Percentiles rank a stretch among this genome's conserved stretches.
Evolutionary conservation across 2,329 filamentous ascomycete species (phyloP).

Genomic region (Clonostachys rosea): DNA sequence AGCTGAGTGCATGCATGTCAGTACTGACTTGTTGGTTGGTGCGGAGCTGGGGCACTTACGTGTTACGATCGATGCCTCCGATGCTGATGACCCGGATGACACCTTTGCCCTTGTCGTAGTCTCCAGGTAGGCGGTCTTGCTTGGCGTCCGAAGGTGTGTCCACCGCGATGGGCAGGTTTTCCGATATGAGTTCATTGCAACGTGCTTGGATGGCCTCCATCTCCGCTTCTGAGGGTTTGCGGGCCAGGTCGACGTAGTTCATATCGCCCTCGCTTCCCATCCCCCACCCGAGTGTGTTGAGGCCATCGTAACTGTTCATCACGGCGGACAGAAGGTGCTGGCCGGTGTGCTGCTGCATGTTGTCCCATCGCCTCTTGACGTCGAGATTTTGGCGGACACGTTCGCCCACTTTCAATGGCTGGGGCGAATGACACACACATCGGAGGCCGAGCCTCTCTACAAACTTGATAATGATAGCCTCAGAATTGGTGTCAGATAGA

Average conservation of each 20-base stretch:
- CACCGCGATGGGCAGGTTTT: conserved; percentile 13
- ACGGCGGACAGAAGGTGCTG: conserved; percentile 22
- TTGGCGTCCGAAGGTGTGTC: conserved; percentile 15
- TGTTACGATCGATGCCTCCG: conserved; percentile 19
- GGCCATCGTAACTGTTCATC: conserved; percentile 13
- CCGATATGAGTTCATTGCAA: conserved; percentile 16
- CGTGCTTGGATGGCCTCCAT: conserved; percentile 13
- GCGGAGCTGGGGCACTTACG: conserved; percentile 8
- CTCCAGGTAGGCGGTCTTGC: conserved; percentile 13
- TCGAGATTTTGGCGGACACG: conserved; percentile 17
- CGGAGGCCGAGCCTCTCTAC: conserved; percentile 17
- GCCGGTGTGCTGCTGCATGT: conserved; percentile 25
- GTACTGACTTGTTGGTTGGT: no score
- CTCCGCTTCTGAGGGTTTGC: conserved; percentile 15
- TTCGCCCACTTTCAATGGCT: conserved; percentile 8
- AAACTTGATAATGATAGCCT: conserved; percentile 11
- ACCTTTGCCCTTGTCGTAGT: conserved; percentile 20
- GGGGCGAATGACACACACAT: conserved; percentile 13
- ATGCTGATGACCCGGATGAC: conserved; percentile 19
- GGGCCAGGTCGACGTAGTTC: conserved; percentile 22
- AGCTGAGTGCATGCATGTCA: conserved; percentile 6
- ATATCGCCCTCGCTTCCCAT: conserved; percentile 17
- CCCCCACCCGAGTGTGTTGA: conserved; percentile 20
- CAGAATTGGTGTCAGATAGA: conserved; percentile 3
- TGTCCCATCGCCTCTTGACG: conserved; percentile 20